Conservation (phyloP, 441 rosid genomes). For the Brassica balearica region DNA sequence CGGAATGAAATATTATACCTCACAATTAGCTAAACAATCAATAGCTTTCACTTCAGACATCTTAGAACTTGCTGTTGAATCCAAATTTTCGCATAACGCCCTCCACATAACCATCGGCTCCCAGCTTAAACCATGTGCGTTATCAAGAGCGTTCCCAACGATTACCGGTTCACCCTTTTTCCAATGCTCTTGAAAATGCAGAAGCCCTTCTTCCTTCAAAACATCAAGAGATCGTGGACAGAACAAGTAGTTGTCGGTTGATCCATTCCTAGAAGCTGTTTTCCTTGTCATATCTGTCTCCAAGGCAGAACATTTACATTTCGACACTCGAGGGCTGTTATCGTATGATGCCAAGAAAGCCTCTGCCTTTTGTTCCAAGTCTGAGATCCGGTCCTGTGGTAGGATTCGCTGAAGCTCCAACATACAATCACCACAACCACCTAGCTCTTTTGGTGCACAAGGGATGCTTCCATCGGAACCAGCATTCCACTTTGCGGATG, state of each 20-base stretch:
- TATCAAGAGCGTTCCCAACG: conserved; percentile 61
- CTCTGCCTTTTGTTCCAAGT: conserved; percentile 52
- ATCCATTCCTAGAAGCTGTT: conserved; percentile 63
- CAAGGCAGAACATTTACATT: conserved; percentile 31
- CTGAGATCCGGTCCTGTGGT: conserved; percentile 58
- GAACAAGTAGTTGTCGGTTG: conserved; percentile 65
- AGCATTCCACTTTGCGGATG: conserved; percentile 53
- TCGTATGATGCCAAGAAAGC: conserved; percentile 39
- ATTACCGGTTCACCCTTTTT: conserved; percentile 81
- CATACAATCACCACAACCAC: conserved; percentile 69
- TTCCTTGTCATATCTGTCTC: conserved; percentile 38
- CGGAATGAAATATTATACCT: conserved; percentile 48
- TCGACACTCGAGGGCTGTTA: conserved; percentile 19
- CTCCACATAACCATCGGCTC: conserved; percentile 97
- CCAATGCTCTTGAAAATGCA: conserved; percentile 70
- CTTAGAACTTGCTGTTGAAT: conserved; percentile 50
- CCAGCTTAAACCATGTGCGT: conserved; percentile 77
- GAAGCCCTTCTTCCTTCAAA: conserved; percentile 49
- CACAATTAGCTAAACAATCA: conserved; percentile 78
- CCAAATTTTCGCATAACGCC: conserved; percentile 67
- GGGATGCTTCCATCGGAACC: conserved; percentile 61
- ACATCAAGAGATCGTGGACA: conserved; percentile 53
- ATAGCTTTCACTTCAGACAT: conserved; percentile 77
- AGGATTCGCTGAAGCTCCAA: conserved; percentile 74
- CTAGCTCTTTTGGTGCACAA: conserved; percentile 70